Evolutionary conservation across 2,329 filamentous ascomycete species (phyloP), one percentile per base, ranked within the genome.

Genomic region (Chrysosphaeria jannelii): DNA sequence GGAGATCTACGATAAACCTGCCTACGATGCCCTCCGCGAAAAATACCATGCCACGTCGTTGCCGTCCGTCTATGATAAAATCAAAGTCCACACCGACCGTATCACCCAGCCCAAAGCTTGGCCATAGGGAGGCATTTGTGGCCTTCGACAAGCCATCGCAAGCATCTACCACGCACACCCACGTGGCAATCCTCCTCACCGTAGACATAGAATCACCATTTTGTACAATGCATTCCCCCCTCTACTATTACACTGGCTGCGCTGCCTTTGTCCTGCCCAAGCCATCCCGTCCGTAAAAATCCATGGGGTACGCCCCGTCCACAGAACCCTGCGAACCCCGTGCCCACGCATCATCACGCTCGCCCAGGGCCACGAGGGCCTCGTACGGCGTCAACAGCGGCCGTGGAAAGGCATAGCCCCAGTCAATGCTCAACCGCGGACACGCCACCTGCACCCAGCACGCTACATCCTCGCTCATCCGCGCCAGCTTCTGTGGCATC

Each of bases 371-470:
- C 16, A 97, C 67, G 28, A 93, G 55, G 5, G 85, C 85, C 47
- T 97, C 85, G 35, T 97, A 91, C 2, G 85, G 81, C 24, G 81
- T 93, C 38, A 97, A 44, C 28, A 97, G 42, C 22, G 85, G 85
- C 22, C 74, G 50, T 1, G 76, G 61, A 39, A 97, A 97, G 1
- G 85, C 85, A 47, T 93, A 93, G 0, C 85, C 85, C 85, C 85
- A 97, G 46, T 97, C 85, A 34, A 97, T 97, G 42, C 81, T 93
- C 40, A 97, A 40, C 23, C 85, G 52, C n/a, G 85, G 85, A 45
- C 85, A 97, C 5, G 85, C 85, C 23, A 97, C 78, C 45, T 97
- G 85, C 19, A 97, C 81, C 85, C 85, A 97, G 35, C 78, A 89
- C 39, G 91, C 81, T 3, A 97, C 74, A 37, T 93, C 81, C 14